These are phyloP conservation scores for Balansia obtecta DNA, from an alignment of 2,329 filamentous ascomycete genomes.

Conservation along the genomic window DNA sequence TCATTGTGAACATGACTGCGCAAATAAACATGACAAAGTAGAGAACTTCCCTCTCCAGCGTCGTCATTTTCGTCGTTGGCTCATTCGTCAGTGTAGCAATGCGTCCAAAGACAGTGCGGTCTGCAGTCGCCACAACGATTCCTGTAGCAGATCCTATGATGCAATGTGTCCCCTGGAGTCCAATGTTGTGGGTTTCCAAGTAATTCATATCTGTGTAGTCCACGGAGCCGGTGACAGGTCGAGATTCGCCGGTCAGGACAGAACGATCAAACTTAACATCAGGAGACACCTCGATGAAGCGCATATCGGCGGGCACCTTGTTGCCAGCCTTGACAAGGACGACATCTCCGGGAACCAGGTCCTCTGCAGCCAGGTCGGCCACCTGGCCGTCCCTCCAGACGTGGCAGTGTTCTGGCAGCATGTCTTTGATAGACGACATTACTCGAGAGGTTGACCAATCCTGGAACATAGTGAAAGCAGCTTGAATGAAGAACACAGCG, in stretches of 20 bases:
- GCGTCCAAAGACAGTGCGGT: constrained; percentile 62
- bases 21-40: constrained; percentile 63
- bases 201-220: constrained; percentile 62
- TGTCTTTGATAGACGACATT: constrained; percentile 68
- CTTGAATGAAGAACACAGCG: constrained; percentile 57
- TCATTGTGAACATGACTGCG: constrained; percentile 52
- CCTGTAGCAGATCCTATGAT: constrained; percentile 55
- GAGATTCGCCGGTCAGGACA: constrained; percentile 58
- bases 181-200: constrained; percentile 64
- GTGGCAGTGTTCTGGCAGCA: constrained; percentile 64
- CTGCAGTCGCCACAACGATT: constrained; percentile 59
- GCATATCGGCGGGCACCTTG: constrained; percentile 61
- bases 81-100: constrained; percentile 62
- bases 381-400: constrained; percentile 48
- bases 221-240: constrained; percentile 49
- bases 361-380: constrained; percentile 35
- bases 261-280: constrained; percentile 63
- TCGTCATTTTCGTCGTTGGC: constrained; percentile 54
- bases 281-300: constrained; percentile 54
- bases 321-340: constrained; percentile 57
- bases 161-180: constrained; percentile 69
- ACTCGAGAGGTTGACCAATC: constrained; percentile 67
- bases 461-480: constrained; percentile 56
- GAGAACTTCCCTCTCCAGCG: constrained; percentile 59
- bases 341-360: constrained; percentile 62